phyloP scores from a whole-genome alignment of 106 monocot genomes.

The Triglochin maritima region DNA sequence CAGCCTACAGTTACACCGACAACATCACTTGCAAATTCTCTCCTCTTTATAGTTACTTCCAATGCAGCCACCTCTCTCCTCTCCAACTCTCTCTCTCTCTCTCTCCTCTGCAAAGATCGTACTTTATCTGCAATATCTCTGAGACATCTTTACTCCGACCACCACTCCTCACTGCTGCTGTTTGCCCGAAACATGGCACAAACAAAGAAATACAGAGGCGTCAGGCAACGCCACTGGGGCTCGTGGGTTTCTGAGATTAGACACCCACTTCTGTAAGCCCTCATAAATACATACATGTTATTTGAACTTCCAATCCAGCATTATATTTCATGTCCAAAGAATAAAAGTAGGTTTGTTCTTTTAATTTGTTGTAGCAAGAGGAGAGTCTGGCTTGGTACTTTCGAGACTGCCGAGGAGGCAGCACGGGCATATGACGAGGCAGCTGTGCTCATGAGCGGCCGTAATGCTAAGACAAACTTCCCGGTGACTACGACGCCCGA shows the following conservation, averaged over 20 bases:
- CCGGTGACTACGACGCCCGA: conserved; percentile 25
- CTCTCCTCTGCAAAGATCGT: not conserved
- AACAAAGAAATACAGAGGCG: conserved; percentile 95
- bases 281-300: not conserved
- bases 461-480: conserved; percentile 96
- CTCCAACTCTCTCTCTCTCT: not conserved
- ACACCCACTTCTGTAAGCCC: conserved; percentile 86
- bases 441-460: conserved; percentile 76
- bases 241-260: conserved; percentile 99
- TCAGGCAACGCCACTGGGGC: conserved; percentile 98
- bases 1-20: too few relatives aligned
- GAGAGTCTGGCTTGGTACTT: conserved; percentile 95
- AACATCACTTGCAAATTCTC: too few relatives aligned
- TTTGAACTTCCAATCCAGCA: not conserved
- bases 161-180: not conserved
- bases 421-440: conserved; percentile 93
- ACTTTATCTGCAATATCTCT: not conserved
- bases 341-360: not conserved
- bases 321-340: not conserved
- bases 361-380: conserved; percentile 43
- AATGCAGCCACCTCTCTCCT: too few relatives aligned
- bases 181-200: conserved; percentile 47
- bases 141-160: not conserved
- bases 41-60: too few relatives aligned
- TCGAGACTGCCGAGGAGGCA: conserved; percentile 87